A percentile compares a stretch with the other conserved stretches of the same genome.
Conservation (phyloP, 2,329 filamentous ascomycete genomes). For the Trichoderma hamatum region DNA sequence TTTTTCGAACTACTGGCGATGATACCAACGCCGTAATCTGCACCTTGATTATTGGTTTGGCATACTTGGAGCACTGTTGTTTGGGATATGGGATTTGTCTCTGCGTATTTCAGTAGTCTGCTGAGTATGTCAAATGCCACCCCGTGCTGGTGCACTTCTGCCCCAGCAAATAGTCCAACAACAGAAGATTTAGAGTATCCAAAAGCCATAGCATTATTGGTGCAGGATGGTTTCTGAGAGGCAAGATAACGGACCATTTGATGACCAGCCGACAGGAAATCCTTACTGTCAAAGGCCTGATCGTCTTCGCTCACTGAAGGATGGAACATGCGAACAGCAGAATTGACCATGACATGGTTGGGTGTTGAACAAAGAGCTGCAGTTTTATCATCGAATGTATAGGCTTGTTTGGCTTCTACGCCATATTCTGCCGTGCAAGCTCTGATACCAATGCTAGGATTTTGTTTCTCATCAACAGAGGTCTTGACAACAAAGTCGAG, state of each 20-base stretch:
- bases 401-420: constrained; percentile 21
- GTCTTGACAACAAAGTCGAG: not conserved
- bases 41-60: constrained; percentile 30
- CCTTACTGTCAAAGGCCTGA: not conserved
- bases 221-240: no score
- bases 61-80: constrained; percentile 38
- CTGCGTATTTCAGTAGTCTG: constrained; percentile 24
- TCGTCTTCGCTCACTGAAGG: not conserved
- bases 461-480: not conserved
- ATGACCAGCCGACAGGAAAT: no score
- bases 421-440: constrained; percentile 4
- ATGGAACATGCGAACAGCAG: constrained; percentile 2
- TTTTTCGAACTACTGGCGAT: constrained; percentile 33
- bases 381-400: constrained; percentile 22
- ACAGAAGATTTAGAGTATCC: constrained; percentile 26
- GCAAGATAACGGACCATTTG: no score
- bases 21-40: constrained; percentile 37
- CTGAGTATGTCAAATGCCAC: constrained; percentile 27
- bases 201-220: constrained; percentile 22
- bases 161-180: constrained; percentile 31
- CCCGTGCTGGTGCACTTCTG: constrained; percentile 31
- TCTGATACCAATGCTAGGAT: not conserved
- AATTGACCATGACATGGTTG: constrained; percentile 27
- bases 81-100: constrained; percentile 22
- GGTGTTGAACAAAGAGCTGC: constrained; percentile 28